Evolutionary conservation across 139 green algal species (phyloP).

Genomic region (Microglena sp.): DNA sequence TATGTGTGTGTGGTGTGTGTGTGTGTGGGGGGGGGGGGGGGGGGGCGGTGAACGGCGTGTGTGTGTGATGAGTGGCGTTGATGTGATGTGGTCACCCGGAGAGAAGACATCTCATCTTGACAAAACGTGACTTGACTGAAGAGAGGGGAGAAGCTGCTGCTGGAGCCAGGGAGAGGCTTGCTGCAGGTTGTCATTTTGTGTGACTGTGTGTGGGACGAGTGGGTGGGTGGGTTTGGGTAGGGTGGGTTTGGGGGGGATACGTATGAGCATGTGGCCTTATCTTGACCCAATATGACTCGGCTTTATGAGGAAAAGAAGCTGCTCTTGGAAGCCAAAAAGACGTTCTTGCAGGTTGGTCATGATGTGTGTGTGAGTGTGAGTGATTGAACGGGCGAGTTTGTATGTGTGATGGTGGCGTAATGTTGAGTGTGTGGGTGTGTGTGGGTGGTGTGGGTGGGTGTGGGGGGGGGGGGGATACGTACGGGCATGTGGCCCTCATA

Average conservation of each 20-base stretch:
- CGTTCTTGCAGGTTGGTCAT: background rate
- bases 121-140: no score
- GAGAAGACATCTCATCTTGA: no score
- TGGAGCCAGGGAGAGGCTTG: conserved; percentile 47
- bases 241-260: no score
- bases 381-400: background rate
- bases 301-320: no score
- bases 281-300: no score
- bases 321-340: background rate
- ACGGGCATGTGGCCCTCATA: conserved; percentile 53
- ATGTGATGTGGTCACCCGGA: no score
- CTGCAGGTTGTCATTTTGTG: conserved; percentile 19
- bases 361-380: background rate
- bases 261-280: no score
- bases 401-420: background rate
- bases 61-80: no score
- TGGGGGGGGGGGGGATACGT: conserved; percentile 35
- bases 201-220: background rate
- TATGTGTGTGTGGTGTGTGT: no score
- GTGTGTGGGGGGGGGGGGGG: no score
- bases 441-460: no score
- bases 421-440: background rate
- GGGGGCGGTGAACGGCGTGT: no score
- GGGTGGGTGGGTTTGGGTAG: background rate
- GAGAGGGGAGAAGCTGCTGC: conserved; percentile 46